Percentiles rank a stretch among this genome's conserved stretches.
Evolutionary conservation across 257 asterid species (phyloP).

Genomic region (Solanum ahanhuiri): DNA sequence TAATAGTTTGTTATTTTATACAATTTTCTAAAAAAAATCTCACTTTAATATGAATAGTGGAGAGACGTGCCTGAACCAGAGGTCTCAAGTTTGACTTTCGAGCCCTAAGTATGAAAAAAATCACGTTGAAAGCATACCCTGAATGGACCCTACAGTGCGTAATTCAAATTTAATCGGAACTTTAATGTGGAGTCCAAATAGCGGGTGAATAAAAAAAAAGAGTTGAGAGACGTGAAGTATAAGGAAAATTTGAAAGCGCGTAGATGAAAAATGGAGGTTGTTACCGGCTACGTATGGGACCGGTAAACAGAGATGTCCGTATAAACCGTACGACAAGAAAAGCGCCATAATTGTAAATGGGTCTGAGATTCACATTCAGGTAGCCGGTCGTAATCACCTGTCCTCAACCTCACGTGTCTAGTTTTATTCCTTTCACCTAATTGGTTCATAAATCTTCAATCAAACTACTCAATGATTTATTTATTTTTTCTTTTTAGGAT

Average conservation of each 20-base stretch:
- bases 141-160: too few relatives aligned
- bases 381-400: slow-evolving; percentile 13
- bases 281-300: slow-evolving; percentile 15
- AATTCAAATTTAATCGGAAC: too few relatives aligned
- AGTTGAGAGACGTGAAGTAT: neutral
- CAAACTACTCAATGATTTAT: neutral
- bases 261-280: neutral
- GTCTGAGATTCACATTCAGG: slow-evolving; percentile 24
- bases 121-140: too few relatives aligned
- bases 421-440: neutral
- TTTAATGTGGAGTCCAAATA: too few relatives aligned
- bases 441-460: neutral
- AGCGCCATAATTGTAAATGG: slow-evolving; percentile 8
- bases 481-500: neutral
- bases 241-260: neutral
- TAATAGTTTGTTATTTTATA: too few relatives aligned
- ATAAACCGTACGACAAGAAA: slow-evolving; percentile 43
- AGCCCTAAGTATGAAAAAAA: neutral
- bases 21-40: neutral
- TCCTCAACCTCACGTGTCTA: neutral
- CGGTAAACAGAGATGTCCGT: slow-evolving; percentile 20
- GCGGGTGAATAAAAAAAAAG: neutral
- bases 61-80: neutral
- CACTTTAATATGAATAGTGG: neutral
- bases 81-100: too few relatives aligned